Conservation (phyloP, 2,329 filamentous ascomycete species). For the Pseudonectria buxi region DNA sequence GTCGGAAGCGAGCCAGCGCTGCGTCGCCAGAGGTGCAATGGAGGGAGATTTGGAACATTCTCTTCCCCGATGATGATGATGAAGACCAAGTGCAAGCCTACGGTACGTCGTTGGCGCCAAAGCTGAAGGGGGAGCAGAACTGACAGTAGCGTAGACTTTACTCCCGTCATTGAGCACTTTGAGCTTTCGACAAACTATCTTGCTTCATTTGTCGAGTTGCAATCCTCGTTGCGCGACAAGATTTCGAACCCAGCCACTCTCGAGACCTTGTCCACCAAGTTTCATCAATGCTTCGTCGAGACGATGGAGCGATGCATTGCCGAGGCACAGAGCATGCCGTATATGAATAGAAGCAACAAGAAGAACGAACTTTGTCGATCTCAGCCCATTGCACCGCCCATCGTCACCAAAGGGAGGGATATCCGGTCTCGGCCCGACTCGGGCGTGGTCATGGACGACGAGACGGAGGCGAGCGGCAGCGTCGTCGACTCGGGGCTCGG, state of each 20-base stretch:
- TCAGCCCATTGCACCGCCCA: conserved; percentile 12
- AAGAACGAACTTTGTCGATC: conserved; percentile 24
- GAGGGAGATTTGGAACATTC: conserved; percentile 36
- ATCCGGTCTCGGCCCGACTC: conserved; percentile 30
- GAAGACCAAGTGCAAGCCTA: conserved; percentile 25
- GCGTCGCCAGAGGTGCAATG: conserved; percentile 33
- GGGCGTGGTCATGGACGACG: conserved; percentile 33
- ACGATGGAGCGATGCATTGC: conserved; percentile 30
- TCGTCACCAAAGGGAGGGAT: conserved; percentile 18
- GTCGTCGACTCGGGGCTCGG: conserved; percentile 15
- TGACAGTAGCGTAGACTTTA: conserved; percentile 25
- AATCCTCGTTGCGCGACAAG: conserved; percentile 28
- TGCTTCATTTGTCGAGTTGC: conserved; percentile 26
- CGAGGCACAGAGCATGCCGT: conserved; percentile 31
- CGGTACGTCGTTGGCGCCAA: conserved; percentile 14
- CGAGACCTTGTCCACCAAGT: conserved; percentile 32
- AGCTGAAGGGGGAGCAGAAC: rapidly evolving
- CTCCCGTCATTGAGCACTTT: conserved; percentile 36
- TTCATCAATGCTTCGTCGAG: conserved; percentile 35
- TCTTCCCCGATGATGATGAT: conserved; percentile 36
- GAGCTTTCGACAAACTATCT: conserved; percentile 30
- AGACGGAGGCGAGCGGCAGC: conserved; percentile 32
- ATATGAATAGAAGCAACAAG: conserved; percentile 36
- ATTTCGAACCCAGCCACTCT: conserved; percentile 32
- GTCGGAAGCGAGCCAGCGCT: conserved; percentile 32